These are phyloP conservation scores for Chalciporus sp. DNA, from an alignment of 1,284 basidiomycete species.

Conservation along the genomic window DNA sequence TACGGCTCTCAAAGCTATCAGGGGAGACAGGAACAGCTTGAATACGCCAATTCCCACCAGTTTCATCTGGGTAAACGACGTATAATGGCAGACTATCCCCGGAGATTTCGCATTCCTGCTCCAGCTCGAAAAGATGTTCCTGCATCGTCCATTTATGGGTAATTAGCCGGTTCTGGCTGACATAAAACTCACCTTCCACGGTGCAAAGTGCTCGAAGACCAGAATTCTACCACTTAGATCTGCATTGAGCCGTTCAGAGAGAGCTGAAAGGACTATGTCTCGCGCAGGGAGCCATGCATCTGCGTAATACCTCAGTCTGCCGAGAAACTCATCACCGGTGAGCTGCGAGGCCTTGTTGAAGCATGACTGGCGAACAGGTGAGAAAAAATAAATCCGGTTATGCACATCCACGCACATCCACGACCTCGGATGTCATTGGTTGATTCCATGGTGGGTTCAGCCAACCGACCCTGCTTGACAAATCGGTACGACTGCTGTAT, in stretches of 20 bases:
- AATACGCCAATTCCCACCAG: conserved; percentile 82
- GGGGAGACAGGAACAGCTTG: conserved; percentile 87
- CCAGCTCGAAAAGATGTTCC: conserved; percentile 93
- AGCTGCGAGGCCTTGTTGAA: conserved; percentile 84
- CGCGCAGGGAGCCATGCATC: conserved; percentile 94
- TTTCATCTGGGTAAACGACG: conserved; percentile 90
- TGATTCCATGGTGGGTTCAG: conserved; percentile 96
- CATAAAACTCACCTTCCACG: conserved; percentile 72
- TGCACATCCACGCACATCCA: conserved; percentile 59
- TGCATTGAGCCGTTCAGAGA: conserved; percentile 63
- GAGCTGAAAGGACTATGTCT: conserved; percentile 73
- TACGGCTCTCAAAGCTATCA: conserved; percentile 89
- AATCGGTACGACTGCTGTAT: conserved; percentile 80
- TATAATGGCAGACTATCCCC: conserved; percentile 69
- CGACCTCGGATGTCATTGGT: conserved; percentile 53
- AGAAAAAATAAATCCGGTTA: conserved; percentile 2
- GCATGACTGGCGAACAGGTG: conserved; percentile 47
- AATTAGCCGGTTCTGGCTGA: background rate
- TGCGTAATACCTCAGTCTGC: conserved; percentile 80
- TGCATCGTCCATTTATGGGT: conserved; percentile 34
- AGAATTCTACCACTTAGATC: conserved; percentile 81
- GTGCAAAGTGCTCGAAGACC: conserved; percentile 79
- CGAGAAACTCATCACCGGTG: conserved; percentile 87
- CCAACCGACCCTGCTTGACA: conserved; percentile 78
- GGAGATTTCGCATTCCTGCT: conserved; percentile 54